Evolutionary conservation across 2,329 filamentous ascomycete species (phyloP).

Genomic region (Penicillium sumatraense): DNA sequence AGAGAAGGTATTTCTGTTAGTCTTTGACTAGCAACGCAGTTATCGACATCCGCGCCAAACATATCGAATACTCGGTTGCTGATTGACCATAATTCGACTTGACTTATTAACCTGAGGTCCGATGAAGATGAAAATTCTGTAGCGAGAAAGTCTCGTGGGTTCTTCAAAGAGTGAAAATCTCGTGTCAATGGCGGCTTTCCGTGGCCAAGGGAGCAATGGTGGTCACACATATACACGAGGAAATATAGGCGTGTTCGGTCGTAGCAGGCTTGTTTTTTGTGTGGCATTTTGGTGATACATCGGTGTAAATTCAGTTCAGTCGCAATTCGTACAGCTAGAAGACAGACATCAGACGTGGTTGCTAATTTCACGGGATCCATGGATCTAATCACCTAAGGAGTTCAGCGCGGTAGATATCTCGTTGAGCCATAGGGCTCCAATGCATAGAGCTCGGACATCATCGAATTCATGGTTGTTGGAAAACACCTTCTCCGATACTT

Average conservation of each 20-base stretch:
- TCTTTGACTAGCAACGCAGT: conserved; percentile 2
- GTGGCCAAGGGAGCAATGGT: conserved; percentile 44
- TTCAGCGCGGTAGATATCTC: conserved; percentile 27
- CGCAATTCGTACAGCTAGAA: conserved; percentile 42
- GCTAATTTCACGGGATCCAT: no score
- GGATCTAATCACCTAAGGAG: conserved; percentile 19
- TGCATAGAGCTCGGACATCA: conserved; percentile 38
- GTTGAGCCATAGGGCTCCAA: conserved; percentile 45
- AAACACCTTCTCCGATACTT: conserved; percentile 17
- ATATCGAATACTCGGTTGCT: conserved; percentile 15
- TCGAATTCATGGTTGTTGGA: conserved; percentile 25
- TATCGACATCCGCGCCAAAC: conserved; percentile 20
- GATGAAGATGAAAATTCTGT: conserved; percentile 31
- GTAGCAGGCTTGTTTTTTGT: conserved; percentile 36
- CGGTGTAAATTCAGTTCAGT: conserved; percentile 45
- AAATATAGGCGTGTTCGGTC: conserved; percentile 44
- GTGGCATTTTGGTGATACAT: conserved; percentile 40
- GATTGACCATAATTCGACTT: conserved; percentile 22
- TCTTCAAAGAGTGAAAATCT: conserved; percentile 36
- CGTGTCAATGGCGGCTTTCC: conserved; percentile 44
- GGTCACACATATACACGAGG: conserved; percentile 47
- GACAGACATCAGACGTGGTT: no score
- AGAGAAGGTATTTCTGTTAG: conserved; percentile 4
- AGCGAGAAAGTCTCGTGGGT: conserved; percentile 35
- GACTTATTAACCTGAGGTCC: conserved; percentile 20